These are phyloP conservation scores for Cyberlindnera euphorbiae DNA, from an alignment of 805 yeast species.

Conservation along the genomic window DNA sequence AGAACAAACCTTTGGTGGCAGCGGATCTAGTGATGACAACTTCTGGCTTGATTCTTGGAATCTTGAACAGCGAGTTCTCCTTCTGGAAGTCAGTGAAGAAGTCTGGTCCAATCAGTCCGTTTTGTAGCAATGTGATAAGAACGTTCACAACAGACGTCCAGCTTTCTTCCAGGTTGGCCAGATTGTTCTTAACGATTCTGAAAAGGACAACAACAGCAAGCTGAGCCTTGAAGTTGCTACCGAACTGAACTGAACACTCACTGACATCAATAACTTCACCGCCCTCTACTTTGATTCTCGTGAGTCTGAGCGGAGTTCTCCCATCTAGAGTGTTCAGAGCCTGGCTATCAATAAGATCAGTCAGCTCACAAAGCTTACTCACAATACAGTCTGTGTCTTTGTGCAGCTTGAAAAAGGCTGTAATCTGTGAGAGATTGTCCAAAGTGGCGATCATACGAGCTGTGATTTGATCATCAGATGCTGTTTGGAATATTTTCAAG, in stretches of 20 bases:
- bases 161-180: conserved; percentile 35
- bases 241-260: conserved; percentile 77
- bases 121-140: conserved; percentile 61
- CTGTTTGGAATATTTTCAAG: conserved; percentile 76
- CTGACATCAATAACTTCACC: conserved; percentile 58
- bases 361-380: conserved; percentile 61
- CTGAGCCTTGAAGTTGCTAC: conserved; percentile 89
- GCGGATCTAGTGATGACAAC: conserved; percentile 58
- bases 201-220: conserved; percentile 81
- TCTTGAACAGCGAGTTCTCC: conserved; percentile 43
- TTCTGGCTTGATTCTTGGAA: conserved; percentile 63
- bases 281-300: conserved; percentile 24
- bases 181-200: conserved; percentile 61
- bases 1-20: conserved; percentile 74
- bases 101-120: conserved; percentile 65
- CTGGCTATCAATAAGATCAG: conserved; percentile 42
- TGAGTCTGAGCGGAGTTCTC: conserved; percentile 15
- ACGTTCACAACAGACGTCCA: conserved; percentile 63
- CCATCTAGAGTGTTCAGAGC: conserved; percentile 4
- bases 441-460: conserved; percentile 83
- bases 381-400: conserved; percentile 61
- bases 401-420: conserved; percentile 55
- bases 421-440: conserved; percentile 78
- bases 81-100: conserved; percentile 62
- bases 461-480: conserved; percentile 85